Conservation (phyloP, 768 basidiomycete species). For the Cystobasidium ongulense region DNA sequence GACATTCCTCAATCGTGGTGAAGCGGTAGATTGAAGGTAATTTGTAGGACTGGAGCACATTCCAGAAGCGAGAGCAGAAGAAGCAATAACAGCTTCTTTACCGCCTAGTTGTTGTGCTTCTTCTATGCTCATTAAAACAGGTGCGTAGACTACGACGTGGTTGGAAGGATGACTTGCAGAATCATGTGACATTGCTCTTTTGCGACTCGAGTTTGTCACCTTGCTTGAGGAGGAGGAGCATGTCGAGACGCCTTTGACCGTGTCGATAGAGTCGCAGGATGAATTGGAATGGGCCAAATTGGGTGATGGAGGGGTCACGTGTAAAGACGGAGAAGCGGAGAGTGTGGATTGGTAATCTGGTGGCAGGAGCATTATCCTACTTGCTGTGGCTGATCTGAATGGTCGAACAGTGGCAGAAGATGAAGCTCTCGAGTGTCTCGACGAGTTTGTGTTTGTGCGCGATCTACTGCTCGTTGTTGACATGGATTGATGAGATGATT, state of each 20-base stretch:
- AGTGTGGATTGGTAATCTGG: neutral
- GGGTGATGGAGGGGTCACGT: constrained; percentile 2
- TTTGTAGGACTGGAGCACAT: neutral
- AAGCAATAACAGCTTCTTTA: constrained; percentile 26
- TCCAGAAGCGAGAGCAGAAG: neutral
- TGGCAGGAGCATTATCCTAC: constrained; percentile 26
- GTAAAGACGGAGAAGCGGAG: neutral
- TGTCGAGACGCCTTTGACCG: constrained; percentile 12
- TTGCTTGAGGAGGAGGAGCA: neutral
- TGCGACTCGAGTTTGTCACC: neutral
- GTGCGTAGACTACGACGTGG: constrained; percentile 22
- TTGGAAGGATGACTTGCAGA: neutral
- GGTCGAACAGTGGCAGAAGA: constrained; percentile 18
- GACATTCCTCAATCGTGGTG: neutral
- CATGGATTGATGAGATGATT: neutral
- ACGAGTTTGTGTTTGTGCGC: neutral
- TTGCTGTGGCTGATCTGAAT: constrained; percentile 12
- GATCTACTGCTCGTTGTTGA: neutral
- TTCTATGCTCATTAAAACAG: constrained; percentile 23
- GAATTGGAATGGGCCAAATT: neutral
- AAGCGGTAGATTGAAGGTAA: neutral
- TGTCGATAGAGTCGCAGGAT: constrained; percentile 21
- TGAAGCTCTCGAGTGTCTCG: constrained; percentile 15
- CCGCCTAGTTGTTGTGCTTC: constrained; percentile 24
- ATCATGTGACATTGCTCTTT: constrained; percentile 9